Percentiles rank a stretch among this genome's conserved stretches.
Evolutionary conservation across 1,284 basidiomycete species (phyloP).

Genomic region (Athelia sp.): DNA sequence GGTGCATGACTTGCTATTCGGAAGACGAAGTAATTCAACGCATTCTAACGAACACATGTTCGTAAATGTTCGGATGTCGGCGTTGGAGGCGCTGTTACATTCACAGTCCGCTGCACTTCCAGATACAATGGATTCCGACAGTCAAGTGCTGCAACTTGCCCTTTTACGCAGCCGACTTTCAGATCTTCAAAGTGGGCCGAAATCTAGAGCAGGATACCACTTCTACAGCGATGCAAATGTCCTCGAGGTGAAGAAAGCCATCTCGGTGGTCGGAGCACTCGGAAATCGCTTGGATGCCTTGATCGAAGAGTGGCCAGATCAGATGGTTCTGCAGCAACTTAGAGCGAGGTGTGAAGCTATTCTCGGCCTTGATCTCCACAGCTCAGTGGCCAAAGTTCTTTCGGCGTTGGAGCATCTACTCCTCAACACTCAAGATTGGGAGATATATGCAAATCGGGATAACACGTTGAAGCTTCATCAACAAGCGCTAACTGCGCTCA

Average conservation of each 20-base stretch:
- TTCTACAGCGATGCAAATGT: conserved; percentile 82
- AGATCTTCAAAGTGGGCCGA: conserved; percentile 21
- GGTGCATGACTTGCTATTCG: conserved; percentile 34
- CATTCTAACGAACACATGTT: conserved; percentile 15
- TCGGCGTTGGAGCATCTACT: conserved; percentile 85
- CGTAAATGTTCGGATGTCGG: conserved; percentile 20
- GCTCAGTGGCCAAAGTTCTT: conserved; percentile 82
- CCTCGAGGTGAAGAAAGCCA: conserved; percentile 61
- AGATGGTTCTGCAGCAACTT: conserved; percentile 92
- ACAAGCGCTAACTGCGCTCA: conserved; percentile 63
- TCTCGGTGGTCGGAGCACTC: conserved; percentile 48
- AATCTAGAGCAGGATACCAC: conserved; percentile 40
- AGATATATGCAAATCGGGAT: conserved; percentile 85
- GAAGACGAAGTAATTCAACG: conserved; percentile 1
- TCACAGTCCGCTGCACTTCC: conserved; percentile 26
- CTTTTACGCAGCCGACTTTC: conserved; percentile 33
- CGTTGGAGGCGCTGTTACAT: conserved; percentile 27
- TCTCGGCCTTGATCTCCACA: conserved; percentile 59
- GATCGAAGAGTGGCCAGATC: conserved; percentile 89
- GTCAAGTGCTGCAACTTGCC: conserved; percentile 43
- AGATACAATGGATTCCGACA: conserved; percentile 42
- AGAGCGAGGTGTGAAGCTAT: conserved; percentile 71
- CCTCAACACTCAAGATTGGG: conserved; percentile 93
- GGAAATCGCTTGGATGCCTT: conserved; percentile 51
- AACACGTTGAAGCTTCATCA: conserved; percentile 77